Conservation (phyloP, 352 stramenopile genomes). For the Peronospora tabacina region DNA sequence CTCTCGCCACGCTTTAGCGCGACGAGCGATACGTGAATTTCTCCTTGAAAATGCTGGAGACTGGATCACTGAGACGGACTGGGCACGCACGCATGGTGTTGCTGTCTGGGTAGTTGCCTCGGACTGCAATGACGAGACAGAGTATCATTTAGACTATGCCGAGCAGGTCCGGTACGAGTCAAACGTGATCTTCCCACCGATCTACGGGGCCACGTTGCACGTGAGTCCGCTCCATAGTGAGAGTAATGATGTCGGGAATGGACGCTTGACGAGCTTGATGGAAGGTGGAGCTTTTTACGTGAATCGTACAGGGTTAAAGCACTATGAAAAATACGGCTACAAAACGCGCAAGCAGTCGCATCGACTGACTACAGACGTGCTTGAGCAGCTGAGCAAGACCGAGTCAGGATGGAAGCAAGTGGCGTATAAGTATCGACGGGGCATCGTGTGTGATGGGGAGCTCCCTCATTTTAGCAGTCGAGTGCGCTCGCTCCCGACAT, state of each 20-base stretch:
- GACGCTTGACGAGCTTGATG: conserved; percentile 16
- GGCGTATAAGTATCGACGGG: conserved; percentile 46
- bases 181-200: conserved; percentile 57
- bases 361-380: conserved; percentile 40
- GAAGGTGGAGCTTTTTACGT: conserved; percentile 58
- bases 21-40: conserved; percentile 47
- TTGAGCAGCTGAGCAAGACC: conserved; percentile 24
- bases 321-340: conserved; percentile 62
- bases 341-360: conserved; percentile 40
- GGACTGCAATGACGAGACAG: conserved; percentile 49
- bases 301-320: conserved; percentile 36
- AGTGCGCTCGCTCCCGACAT: conserved; percentile 37
- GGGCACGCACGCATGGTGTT: conserved; percentile 39
- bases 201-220: conserved; percentile 71
- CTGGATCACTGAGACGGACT: conserved; percentile 29
- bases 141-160: conserved; percentile 70
- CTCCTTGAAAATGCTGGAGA: conserved; percentile 22
- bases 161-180: conserved; percentile 66
- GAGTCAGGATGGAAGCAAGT: conserved; percentile 42
- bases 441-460: conserved; percentile 62
- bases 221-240: conserved; percentile 42
- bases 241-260: conserved; percentile 4
- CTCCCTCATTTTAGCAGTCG: conserved; percentile 61
- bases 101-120: conserved; percentile 67
- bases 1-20: conserved; percentile 40